Conservation (phyloP, 2,329 filamentous ascomycete species). For the Aspergillus sp. region DNA sequence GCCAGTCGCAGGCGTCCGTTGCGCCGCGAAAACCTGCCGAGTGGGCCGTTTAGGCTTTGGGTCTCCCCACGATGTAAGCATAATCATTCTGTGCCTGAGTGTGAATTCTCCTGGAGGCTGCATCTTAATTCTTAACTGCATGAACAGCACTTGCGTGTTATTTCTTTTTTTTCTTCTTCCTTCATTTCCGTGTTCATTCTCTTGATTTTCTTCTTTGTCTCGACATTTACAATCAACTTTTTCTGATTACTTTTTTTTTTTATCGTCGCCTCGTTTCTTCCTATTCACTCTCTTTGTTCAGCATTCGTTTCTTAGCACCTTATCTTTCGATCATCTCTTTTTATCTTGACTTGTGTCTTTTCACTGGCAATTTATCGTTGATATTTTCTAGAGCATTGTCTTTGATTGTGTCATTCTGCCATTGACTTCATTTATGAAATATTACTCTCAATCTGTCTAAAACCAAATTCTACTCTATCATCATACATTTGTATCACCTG, state of each 20-base stretch:
- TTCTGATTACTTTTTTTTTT: not conserved
- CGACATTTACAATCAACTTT: not conserved
- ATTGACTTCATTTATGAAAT: not conserved
- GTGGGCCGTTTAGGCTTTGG: constrained; percentile 4
- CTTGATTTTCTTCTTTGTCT: not conserved
- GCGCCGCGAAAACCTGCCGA: constrained; percentile 8
- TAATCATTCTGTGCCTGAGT: not conserved
- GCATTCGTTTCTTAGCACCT: not conserved
- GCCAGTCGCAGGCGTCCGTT: constrained; percentile 9
- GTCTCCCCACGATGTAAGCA: constrained; percentile 7
- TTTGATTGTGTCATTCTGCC: not conserved
- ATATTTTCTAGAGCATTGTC: not conserved
- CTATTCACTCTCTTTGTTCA: not conserved
- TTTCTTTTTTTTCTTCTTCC: not conserved
- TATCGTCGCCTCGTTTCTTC: not conserved
- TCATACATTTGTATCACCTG: not conserved
- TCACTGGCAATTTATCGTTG: not conserved
- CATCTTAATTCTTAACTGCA: constrained; percentile 2
- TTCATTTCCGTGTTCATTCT: not conserved
- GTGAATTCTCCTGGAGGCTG: not conserved
- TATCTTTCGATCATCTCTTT: not conserved
- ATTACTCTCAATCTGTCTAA: not conserved
- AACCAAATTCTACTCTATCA: not conserved
- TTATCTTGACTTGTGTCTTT: not conserved
- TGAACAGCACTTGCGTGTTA: not conserved